Base-by-base conservation (phyloP, 2,329 filamentous ascomycete species). In the Metarhizium brunneum region DNA sequence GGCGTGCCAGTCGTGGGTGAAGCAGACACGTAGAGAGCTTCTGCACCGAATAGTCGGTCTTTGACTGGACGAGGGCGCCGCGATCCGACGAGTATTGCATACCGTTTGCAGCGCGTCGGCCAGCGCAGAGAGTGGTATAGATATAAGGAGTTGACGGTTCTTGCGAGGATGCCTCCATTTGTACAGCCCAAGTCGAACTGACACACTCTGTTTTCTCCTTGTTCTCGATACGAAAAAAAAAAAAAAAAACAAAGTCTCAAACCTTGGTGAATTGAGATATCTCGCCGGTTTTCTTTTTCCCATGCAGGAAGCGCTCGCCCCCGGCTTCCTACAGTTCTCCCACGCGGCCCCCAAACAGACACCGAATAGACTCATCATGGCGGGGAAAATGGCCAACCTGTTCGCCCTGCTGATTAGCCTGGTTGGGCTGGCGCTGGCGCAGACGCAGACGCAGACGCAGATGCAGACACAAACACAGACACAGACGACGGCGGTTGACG, bases 391-490 rank as follows among this genome's bases (percentile, higher is more conserved):
- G 40, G 18, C 52, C 35, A 51, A 48, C 5, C 20, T 54, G 32
- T 20, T 57, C 18, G 42, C 55, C 1, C 20, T 57, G 48, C 40
- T 57, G 20, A 16, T 54, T 32, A 43, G 50, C 2, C 11, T 57
- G 3, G 14, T 47, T 16, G 52, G 52, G 32, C 42, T 51, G n/a
- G 55, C 48, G n/a, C n/a, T 42, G 38, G 55, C 48, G 4, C 55
- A 57, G 48, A 47, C 29, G 14, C 52, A 52, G 54, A 51, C 42
- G 14, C 38, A 40, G 38, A 40, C 38, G 38, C 38, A 40, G 38
- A 40, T 16, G 4, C 38, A 40, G 14, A 40, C 38, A 40, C 38
- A 40, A 4, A 16, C 38, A 40, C 38, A 35, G 0, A 11, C 32
- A 35, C 32, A 35, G 32, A 35, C 32, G 3, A 54, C 47, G n/a